Base-by-base conservation (phyloP, 2,329 filamentous ascomycete genomes). In the Cladobotryum mycophilum region DNA sequence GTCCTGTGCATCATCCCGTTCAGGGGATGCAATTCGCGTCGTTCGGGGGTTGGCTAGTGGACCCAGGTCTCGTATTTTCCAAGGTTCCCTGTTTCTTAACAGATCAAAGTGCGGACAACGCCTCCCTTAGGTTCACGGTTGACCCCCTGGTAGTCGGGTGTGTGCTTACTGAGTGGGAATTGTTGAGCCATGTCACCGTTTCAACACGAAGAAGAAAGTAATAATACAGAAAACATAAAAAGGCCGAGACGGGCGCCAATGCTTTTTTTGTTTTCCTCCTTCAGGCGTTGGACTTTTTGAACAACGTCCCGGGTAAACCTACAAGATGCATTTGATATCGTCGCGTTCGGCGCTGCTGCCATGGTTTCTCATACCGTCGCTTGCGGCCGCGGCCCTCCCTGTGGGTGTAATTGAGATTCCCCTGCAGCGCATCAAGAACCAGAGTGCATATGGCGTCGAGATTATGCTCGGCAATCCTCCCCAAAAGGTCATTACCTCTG, bases 371-470 rank as follows among this genome's bases (percentile, higher is more conserved):
- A 47, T 15, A 36, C 45, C 46, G 17, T 42, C 53, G 13, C 38
- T 47, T 12, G 49, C 50, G 3, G 36, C 43, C 3, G 41, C 49
- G 2, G 30, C 45, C 25, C 33, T 52, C 8, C 49, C 46, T 7
- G 25, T 48, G n/a, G 54, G 54, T 9, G 49, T 54, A 5, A 42
- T 49, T 13, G 38, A 51, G 15, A 36, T 51, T 12, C 54, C 54
- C 2, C 45, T 54, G 35, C 42, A 45, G 38, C 46, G 54, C 41
- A 52, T 48, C 35, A 56, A 52, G 44, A 49, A 54, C 14, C 47
- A 56, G 34, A 45, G 14, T 6, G 54, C 54, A 12, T 56, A 56
- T 35, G 54, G 52, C 14, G 48, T 49, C 13, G 54, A 56, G 25
- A 40, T 52, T 35, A 22, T 34, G 20, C 41, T 56, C 12, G 52